These are phyloP conservation scores for Penicillium occitanis DNA, from an alignment of 2,329 filamentous ascomycete genomes.

Conservation along the genomic window DNA sequence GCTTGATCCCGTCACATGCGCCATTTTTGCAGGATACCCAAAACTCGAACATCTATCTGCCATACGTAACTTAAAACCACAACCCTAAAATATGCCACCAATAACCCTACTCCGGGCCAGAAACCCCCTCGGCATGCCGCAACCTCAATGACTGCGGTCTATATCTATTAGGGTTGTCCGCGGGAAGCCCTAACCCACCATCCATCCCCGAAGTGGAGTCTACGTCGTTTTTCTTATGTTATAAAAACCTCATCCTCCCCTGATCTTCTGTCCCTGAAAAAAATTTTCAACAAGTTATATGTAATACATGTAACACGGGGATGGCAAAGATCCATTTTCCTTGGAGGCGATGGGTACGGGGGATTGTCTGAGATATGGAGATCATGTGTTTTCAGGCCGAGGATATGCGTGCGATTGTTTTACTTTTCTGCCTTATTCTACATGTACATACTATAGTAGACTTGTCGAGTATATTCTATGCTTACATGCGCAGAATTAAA, in stretches of 20 bases:
- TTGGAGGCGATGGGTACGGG: background rate
- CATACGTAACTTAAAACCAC: too few relatives aligned
- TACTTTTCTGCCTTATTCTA: background rate
- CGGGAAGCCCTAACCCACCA: background rate
- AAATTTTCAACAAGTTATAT: background rate
- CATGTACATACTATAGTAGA: background rate
- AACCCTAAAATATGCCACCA: too few relatives aligned
- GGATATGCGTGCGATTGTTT: background rate
- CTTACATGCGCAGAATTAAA: background rate
- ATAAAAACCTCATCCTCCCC: background rate
- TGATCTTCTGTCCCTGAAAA: background rate
- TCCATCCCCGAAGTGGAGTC: background rate
- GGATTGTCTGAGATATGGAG: background rate
- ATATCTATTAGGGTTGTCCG: background rate
- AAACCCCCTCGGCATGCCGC: background rate
- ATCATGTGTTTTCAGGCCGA: background rate
- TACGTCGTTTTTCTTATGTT: background rate
- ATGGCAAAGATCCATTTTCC: constrained; percentile 1
- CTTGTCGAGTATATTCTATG: background rate
- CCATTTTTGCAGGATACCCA: too few relatives aligned
- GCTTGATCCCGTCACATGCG: too few relatives aligned
- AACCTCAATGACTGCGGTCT: background rate
- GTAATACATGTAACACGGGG: background rate
- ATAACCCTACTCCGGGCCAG: background rate
- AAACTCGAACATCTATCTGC: too few relatives aligned